Base-by-base conservation (phyloP, 2,329 filamentous ascomycete species). In the Chaetomium sp. region DNA sequence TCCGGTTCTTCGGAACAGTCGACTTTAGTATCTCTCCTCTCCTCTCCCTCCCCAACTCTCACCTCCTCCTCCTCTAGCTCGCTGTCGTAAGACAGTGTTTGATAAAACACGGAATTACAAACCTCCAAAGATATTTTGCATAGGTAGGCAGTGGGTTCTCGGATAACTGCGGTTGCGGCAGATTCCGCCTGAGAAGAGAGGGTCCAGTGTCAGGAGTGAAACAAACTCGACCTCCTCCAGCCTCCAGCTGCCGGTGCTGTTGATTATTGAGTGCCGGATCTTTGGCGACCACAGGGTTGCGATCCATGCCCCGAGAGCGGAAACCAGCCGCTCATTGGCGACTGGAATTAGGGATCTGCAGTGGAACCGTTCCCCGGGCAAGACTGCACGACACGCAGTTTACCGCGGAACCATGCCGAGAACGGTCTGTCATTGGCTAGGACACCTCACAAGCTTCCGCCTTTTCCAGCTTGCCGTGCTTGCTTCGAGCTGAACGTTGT, bases 291-390 rank as follows among this genome's bases (percentile, higher is more conserved):
- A 21, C 21, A 47, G 21, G 45, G 45, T 23, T 23, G 21, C 8
- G 45, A n/a, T 47, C 45, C 45, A 23, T 10, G 7, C 45, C 21
- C n/a, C n/a, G 45, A 23, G n/a, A 47, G 45, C 45, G 38, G 38
- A 23, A n/a, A 10, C 4, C 10, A 6, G 45, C 45, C 45, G 49
- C 49, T 21, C 51, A 54, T 54, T 54, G 51, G 27, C 4, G 19
- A 54, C 3, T 9, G 33, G 31, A 56, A n/a, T 38, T 45, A 21
- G n/a, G 21, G 31, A 56, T 29, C 55, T 57, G 35, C 55, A 57
- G 42, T 57, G 55, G 35, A 45, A 57, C 55, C 55, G 6, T 57
- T 8, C 55, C 55, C 55, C 19, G 13, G 27, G n/a, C 55, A 57
- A 29, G 21, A 29, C 13, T 25, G 13, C 21, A 10, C 54, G n/a